Percentiles rank a stretch among this genome's conserved stretches.
These are phyloP conservation scores for Xylariomycetidae sp. DNA, from an alignment of 2,329 filamentous ascomycete species.

Conservation along the genomic window DNA sequence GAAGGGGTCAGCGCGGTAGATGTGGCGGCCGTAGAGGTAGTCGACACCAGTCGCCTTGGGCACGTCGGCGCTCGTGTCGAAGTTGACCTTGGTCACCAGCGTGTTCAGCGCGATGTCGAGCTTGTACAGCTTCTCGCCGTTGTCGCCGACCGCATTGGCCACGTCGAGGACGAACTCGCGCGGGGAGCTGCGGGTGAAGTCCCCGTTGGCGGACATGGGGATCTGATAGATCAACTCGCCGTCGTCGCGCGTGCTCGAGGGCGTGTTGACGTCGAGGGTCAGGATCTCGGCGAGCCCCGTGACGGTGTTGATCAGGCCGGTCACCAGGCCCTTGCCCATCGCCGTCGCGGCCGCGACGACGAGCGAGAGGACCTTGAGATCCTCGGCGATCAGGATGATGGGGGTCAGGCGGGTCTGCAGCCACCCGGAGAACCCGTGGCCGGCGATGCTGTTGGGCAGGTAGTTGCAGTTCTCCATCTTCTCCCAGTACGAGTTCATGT, in stretches of 20 bases:
- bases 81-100: constrained; percentile 15
- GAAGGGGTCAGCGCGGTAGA: constrained; percentile 16
- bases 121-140: constrained; percentile 28
- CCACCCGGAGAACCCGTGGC: constrained; percentile 50
- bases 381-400: constrained; percentile 1
- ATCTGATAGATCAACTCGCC: constrained; percentile 42
- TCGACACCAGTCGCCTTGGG: constrained; percentile 15
- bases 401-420: constrained; percentile 3
- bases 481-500: constrained; percentile 17
- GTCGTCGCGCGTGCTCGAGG: constrained; percentile 34
- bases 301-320: constrained; percentile 19
- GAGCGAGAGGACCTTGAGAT: constrained; percentile 34
- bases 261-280: constrained; percentile 40
- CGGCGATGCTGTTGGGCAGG: constrained; percentile 25
- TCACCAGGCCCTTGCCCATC: constrained; percentile 34
- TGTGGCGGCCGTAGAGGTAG: constrained; percentile 13
- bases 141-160: constrained; percentile 32
- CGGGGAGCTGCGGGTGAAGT: constrained; percentile 39
- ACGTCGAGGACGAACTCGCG: constrained; percentile 45
- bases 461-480: constrained; percentile 2
- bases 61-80: constrained; percentile 8
- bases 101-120: constrained; percentile 35
- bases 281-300: constrained; percentile 27
- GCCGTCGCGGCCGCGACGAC: constrained; percentile 40
- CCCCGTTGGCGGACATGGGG: constrained; percentile 38